Evolutionary conservation across 306 rosid species (phyloP).

Genomic region (Casuarina cunninghamiana): DNA sequence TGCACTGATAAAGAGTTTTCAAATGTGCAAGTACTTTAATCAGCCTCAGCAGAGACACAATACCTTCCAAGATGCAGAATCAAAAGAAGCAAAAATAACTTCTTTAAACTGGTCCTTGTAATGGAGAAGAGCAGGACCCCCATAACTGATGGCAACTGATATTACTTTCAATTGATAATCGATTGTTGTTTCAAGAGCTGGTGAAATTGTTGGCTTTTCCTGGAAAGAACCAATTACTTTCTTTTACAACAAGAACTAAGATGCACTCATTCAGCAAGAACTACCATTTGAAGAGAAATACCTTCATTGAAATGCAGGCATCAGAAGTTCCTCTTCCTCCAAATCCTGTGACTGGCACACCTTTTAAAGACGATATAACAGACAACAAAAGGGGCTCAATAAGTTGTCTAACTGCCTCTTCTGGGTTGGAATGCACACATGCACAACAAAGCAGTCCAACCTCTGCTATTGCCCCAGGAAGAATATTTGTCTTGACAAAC

Average conservation of each 20-base stretch:
- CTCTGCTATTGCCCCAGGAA: slow-evolving; percentile 97
- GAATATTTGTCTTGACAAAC: slow-evolving; percentile 95
- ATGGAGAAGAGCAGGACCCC: slow-evolving; percentile 73
- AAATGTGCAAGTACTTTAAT: slow-evolving; percentile 18
- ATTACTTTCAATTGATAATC: slow-evolving; percentile 88
- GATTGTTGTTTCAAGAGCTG: slow-evolving; percentile 94
- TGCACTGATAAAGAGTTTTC: slow-evolving; percentile 9
- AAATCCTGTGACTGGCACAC: slow-evolving; percentile 77
- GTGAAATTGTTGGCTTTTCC: slow-evolving; percentile 84
- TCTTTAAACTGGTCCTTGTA: slow-evolving; percentile 80
- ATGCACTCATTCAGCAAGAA: slow-evolving; percentile 26
- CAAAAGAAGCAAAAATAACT: slow-evolving; percentile 79
- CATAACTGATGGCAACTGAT: slow-evolving; percentile 87
- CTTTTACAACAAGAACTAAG: slow-evolving; percentile 30
- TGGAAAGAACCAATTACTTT: slow-evolving; percentile 39
- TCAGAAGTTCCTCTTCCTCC: slow-evolving; percentile 70
- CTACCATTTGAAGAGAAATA: slow-evolving; percentile 31
- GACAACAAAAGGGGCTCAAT: slow-evolving; percentile 82
- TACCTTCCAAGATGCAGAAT: slow-evolving; percentile 98
- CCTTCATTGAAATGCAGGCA: slow-evolving; percentile 63
- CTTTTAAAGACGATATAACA: slow-evolving; percentile 78
- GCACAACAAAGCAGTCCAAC: slow-evolving; percentile 99
- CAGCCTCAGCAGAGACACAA: slow-evolving; percentile 22
- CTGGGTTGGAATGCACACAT: slow-evolving; percentile 89
- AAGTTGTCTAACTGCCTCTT: slow-evolving; percentile 80